Percentiles rank a stretch among this genome's conserved stretches.
phyloP scores from a whole-genome alignment of 2,329 filamentous ascomycete genomes.

The Penicillium sp. region DNA sequence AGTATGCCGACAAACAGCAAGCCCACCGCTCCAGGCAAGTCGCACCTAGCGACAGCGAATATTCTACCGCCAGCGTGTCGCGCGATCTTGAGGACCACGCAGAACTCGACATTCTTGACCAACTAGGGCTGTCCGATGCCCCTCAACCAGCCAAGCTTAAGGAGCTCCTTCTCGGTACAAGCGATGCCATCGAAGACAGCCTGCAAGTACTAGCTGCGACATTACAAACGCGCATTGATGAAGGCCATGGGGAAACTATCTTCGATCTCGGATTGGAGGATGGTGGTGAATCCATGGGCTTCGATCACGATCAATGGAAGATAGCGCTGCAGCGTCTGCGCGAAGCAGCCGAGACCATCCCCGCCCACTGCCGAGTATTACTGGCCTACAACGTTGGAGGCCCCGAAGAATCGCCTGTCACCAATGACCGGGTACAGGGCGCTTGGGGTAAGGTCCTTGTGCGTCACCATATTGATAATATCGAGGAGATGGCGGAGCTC shows the following conservation, averaged over 20 bases:
- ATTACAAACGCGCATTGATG: conserved; percentile 68
- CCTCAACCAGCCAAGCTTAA: conserved; percentile 66
- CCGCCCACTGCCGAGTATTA: conserved; percentile 76
- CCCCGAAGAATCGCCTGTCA: conserved; percentile 66
- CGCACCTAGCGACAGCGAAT: conserved; percentile 44
- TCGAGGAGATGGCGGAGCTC: conserved; percentile 91
- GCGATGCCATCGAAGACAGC: conserved; percentile 58
- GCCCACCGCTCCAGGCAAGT: conserved; percentile 48
- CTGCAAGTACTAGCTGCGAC: conserved; percentile 64
- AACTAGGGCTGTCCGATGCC: conserved; percentile 69
- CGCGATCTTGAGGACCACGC: conserved; percentile 66
- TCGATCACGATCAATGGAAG: conserved; percentile 74
- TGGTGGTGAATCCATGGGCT: conserved; percentile 78
- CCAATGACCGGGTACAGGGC: conserved; percentile 66
- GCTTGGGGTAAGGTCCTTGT: conserved; percentile 85
- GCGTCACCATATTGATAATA: conserved; percentile 67
- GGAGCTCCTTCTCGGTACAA: conserved; percentile 65
- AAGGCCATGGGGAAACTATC: conserved; percentile 84
- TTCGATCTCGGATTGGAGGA: conserved; percentile 93
- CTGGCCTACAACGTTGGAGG: conserved; percentile 90
- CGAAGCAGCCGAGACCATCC: conserved; percentile 62
- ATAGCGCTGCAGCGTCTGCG: conserved; percentile 65
- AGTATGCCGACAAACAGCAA: conserved; percentile 96
- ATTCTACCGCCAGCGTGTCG: conserved; percentile 38
- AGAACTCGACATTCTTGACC: conserved; percentile 87